Conservation (phyloP, 2,329 filamentous ascomycete genomes). For the Macrophomina tecta region DNA sequence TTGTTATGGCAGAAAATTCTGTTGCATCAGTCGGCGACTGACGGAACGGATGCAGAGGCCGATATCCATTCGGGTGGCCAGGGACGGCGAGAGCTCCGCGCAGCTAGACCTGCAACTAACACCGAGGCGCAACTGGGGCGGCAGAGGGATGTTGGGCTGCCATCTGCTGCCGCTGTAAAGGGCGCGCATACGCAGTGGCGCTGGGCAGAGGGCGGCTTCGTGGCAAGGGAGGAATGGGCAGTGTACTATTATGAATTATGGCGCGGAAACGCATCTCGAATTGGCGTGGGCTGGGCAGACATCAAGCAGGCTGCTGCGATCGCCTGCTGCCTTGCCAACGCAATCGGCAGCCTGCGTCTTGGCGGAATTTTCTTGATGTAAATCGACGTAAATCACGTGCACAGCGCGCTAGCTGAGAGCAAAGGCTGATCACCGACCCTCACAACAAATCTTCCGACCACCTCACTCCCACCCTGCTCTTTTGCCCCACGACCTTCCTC, state of each 20-base stretch:
- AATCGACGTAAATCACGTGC: constrained; percentile 22
- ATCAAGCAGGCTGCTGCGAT: constrained; percentile 1
- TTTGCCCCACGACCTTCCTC: constrained; percentile 27
- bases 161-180: constrained; percentile 80
- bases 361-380: constrained; percentile 28
- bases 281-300: neutral
- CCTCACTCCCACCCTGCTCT: constrained; percentile 26
- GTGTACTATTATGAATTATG: constrained; percentile 28
- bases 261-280: constrained; percentile 4
- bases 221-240: constrained; percentile 38
- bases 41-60: constrained; percentile 16
- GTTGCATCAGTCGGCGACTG: constrained; percentile 8
- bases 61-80: constrained; percentile 22
- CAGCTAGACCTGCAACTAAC: constrained; percentile 74
- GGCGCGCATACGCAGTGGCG: constrained; percentile 11
- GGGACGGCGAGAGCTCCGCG: constrained; percentile 35
- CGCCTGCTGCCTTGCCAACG: constrained; percentile 27
- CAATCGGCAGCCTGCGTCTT: constrained; percentile 20
- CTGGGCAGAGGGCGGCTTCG: constrained; percentile 35
- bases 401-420: constrained; percentile 18
- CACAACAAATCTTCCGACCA: constrained; percentile 30
- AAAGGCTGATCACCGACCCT: constrained; percentile 26
- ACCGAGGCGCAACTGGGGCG: constrained; percentile 85
- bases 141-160: constrained; percentile 86
- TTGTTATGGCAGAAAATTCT: constrained; percentile 34